Evolutionary conservation across 495 filamentous ascomycete species (phyloP), one percentile per base, ranked within the genome.

Genomic region (Amorphotheca resinae): DNA sequence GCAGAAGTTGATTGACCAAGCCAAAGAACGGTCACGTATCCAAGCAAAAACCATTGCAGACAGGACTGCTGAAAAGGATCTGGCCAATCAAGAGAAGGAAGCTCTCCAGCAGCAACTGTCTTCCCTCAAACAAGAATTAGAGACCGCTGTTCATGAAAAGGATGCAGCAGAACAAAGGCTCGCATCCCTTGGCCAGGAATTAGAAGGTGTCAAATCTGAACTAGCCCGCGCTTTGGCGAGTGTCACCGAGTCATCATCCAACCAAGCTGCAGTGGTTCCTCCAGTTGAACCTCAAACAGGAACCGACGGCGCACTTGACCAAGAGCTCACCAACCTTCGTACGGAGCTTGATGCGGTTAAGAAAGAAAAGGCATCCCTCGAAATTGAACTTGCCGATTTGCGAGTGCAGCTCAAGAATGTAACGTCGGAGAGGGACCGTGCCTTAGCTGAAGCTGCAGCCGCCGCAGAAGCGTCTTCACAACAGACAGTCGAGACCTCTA

Each of bases 391-490:
- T 20, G 61, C 67, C 4, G 52, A 55, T 32, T 52, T 75, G 25
- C 66, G 66, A 26, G 52, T 61, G 37, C 65, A 77, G 36, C 58
- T 78, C 15, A 64, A 69, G 41, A 57, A 52, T 20, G 54, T 65
- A 14, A 66, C 61, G 34, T 43, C 49, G n/a, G 65, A 69, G 38
- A 53, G 71, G 9, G 60, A 63, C 9, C 54, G 53, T 8, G 65
- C 60, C 4, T 45, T 65, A 15, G 51, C 60, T 1, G 64, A 70
- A 44, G 64, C 65, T 34, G 62, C 64, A 8, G 60, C 64, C 26
- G 72, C 73, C 6, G 62, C 64, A 8, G 60, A 64, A 30, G 72
- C 73, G 7, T 62, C 73, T 36, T 58, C 61, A 28, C 58, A 64
- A 46, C 68, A 68, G 9, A 64, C 53, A 12, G 57, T 64, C 9